phyloP scores from a whole-genome alignment of 2,329 filamentous ascomycete genomes.

The Ceratocystis smalleyi region DNA sequence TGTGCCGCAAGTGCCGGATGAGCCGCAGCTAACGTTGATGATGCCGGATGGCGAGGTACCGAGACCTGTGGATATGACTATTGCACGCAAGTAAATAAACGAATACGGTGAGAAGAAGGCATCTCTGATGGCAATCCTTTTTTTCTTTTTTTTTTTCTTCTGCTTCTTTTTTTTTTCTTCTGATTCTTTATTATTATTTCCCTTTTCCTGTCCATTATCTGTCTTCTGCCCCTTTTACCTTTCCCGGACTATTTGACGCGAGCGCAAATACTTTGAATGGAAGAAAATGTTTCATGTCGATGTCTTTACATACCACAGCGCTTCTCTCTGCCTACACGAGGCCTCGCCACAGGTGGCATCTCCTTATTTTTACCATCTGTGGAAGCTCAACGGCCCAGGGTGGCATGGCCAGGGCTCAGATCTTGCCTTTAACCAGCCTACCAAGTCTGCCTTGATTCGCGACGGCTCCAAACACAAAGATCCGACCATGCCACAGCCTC shows the following conservation, averaged over 20 bases:
- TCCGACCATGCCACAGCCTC: background rate
- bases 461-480: background rate
- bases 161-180: background rate
- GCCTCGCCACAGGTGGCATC: background rate
- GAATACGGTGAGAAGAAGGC: background rate
- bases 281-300: background rate
- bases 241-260: background rate
- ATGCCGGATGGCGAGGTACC: slow-evolving; percentile 35
- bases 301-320: background rate
- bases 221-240: background rate
- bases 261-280: background rate
- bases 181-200: background rate
- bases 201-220: background rate
- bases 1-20: slow-evolving; percentile 29
- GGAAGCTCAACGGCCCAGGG: background rate
- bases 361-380: background rate
- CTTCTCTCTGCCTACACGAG: background rate
- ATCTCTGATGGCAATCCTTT: background rate
- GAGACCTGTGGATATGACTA: slow-evolving; percentile 26
- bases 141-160: background rate
- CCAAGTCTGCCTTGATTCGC: background rate
- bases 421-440: background rate
- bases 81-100: slow-evolving; percentile 4
- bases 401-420: background rate
- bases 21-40: slow-evolving; percentile 36